Evolutionary conservation across 768 basidiomycete genomes (phyloP), one percentile per base, ranked within the genome.

Genomic region (Tricholoma saponaceum): DNA sequence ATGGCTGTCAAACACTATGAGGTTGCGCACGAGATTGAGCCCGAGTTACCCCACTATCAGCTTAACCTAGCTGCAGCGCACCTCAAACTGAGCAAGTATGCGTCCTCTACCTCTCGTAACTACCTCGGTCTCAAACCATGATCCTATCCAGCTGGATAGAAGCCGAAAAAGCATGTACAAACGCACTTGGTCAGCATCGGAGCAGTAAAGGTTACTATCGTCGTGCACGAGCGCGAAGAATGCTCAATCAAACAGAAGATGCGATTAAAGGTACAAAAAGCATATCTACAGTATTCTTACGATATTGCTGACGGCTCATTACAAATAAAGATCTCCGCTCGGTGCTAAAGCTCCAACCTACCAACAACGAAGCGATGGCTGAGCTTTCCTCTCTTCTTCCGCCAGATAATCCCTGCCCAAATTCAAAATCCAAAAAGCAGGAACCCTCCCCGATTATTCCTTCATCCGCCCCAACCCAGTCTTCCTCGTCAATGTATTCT

Each of bases 1-100:
- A 62, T 63, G 4, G 89, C 89, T 0, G 79, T 87, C 54, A 65
- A 74, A 54, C 76, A 79, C 55, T 90, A 90, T 67, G 76, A 82
- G 64, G 69, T 72, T 4, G 89, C 89, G 0, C 76, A 84, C 65
- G 63, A 74, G 5, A 85, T 86, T 43, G 88, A 90, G 63, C 81
- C 87, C 2, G 89, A 90, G 66, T 68, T 90, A 59, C 86, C 89
- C 0, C 83, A 87, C 63, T 90, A 90, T 62, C 84, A 88, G 64
- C 79, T 90, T 33, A 90, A 90, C 64, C 77, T 90, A 23, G 89
- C 89, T 3, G 87, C 87, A 1, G 88, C 89, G 0, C 78, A 89
- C 67, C 68, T 90, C 33, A 90, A 90, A 65, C 70, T 90, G 49
- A 74, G 76, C 70, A 82, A 86, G 89, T 90, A 69, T 58, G 85